These are phyloP conservation scores for Metschnikowia similis DNA, from an alignment of 805 yeast species.

Conservation along the genomic window DNA sequence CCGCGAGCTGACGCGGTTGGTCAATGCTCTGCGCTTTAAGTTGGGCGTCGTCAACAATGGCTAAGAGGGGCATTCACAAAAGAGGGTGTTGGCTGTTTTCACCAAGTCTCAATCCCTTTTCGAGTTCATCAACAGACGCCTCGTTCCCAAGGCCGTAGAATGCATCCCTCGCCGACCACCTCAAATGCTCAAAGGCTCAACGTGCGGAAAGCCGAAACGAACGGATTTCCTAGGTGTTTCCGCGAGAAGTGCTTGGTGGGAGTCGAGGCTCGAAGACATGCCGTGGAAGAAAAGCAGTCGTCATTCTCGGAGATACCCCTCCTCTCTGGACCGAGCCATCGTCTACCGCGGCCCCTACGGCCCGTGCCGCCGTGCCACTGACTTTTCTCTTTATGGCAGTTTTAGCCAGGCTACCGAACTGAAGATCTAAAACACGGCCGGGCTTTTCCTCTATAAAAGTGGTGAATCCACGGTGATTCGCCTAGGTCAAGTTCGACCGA, in stretches of 20 bases:
- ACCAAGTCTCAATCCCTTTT: slow-evolving; percentile 47
- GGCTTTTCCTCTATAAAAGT: slow-evolving; percentile 81
- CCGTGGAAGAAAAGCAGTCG: slow-evolving; percentile 81
- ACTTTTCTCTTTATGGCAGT: slow-evolving; percentile 69
- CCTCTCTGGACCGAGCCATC: slow-evolving; percentile 23
- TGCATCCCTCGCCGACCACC: slow-evolving; percentile 86
- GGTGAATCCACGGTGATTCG: slow-evolving; percentile 49
- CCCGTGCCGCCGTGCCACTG: slow-evolving; percentile 55
- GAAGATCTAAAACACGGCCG: slow-evolving; percentile 82
- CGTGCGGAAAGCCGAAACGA: slow-evolving; percentile 95
- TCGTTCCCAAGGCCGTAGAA: slow-evolving; percentile 79
- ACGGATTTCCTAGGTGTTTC: slow-evolving; percentile 55
- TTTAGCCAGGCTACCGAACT: slow-evolving; percentile 73
- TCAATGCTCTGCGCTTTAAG: slow-evolving; percentile 55
- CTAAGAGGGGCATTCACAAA: slow-evolving; percentile 93
- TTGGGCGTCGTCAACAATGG: slow-evolving; percentile 89
- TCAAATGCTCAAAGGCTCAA: slow-evolving; percentile 82
- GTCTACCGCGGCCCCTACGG: slow-evolving; percentile 22
- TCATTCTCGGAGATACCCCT: slow-evolving; percentile 49
- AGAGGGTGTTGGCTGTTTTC: slow-evolving; percentile 67
- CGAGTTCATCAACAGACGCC: slow-evolving; percentile 60
- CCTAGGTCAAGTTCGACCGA: slow-evolving; percentile 18
- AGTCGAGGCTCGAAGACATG: slow-evolving; percentile 85
- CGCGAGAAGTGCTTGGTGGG: slow-evolving; percentile 56
- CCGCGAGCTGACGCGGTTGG: slow-evolving; percentile 64